A percentile compares a stretch with the other conserved stretches of the same genome.
phyloP scores from a whole-genome alignment of 768 basidiomycete species.

The Mycena maculata region DNA sequence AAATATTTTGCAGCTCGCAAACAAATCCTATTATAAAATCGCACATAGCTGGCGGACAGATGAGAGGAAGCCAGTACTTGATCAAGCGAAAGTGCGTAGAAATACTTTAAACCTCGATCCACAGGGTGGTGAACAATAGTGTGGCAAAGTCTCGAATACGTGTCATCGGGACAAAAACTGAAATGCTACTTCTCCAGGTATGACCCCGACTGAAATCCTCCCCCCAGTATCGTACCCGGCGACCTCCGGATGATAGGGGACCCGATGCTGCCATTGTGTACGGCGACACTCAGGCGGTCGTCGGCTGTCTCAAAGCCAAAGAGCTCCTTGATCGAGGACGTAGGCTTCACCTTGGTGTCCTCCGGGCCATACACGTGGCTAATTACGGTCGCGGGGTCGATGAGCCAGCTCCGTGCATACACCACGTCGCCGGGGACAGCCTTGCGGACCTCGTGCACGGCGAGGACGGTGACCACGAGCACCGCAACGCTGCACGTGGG shows the following conservation, averaged over 20 bases:
- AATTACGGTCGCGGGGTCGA: constrained; percentile 13
- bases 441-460: background rate
- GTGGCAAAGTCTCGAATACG: no score
- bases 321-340: background rate
- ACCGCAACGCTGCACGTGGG: background rate
- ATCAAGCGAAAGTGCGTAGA: no score
- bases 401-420: constrained; percentile 1
- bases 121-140: no score
- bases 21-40: no score
- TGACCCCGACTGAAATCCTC: no score
- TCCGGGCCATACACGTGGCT: constrained; percentile 16
- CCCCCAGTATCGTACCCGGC: no score
- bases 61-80: no score
- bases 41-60: no score
- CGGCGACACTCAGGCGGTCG: constrained; percentile 1
- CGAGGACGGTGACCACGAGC: background rate
- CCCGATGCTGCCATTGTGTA: background rate
- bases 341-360: background rate
- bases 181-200: no score
- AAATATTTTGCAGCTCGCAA: no score
- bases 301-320: constrained; percentile 10
- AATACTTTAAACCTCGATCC: no score
- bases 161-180: no score
- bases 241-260: background rate
- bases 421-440: background rate